Percentiles rank a stretch among this genome's conserved stretches.
These are phyloP conservation scores for Trichoderma cornu-damae DNA, from an alignment of 2,329 filamentous ascomycete species.

Conservation along the genomic window DNA sequence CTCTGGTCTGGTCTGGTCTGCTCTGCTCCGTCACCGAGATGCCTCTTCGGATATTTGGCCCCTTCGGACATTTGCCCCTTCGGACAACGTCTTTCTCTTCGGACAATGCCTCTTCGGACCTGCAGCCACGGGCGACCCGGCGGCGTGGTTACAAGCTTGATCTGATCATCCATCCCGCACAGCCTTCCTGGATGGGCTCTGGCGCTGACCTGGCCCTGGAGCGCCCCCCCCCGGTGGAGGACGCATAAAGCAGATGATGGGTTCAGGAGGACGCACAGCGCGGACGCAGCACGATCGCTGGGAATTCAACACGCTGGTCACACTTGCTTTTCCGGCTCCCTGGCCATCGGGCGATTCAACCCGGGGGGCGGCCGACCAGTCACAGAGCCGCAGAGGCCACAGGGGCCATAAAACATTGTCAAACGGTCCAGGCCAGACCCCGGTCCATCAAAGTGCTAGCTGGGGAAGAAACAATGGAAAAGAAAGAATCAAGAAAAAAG, in stretches of 20 bases:
- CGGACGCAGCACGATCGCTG: slow-evolving; percentile 3
- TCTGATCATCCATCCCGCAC: neutral
- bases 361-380: slow-evolving; percentile 2
- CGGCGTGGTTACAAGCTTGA: neutral
- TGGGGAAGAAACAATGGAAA: neutral
- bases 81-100: too few relatives aligned
- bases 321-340: neutral
- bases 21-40: too few relatives aligned
- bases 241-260: neutral
- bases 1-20: too few relatives aligned
- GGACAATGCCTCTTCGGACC: neutral
- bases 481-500: neutral
- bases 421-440: neutral
- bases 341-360: neutral
- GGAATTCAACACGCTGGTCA: slow-evolving; percentile 3
- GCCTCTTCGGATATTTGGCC: too few relatives aligned
- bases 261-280: neutral
- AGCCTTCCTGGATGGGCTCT: neutral
- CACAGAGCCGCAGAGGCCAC: slow-evolving; percentile 6
- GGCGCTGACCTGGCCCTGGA: neutral
- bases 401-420: neutral
- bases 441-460: neutral
- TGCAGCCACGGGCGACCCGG: neutral
- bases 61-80: too few relatives aligned
- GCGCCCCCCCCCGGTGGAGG: too few relatives aligned